Evolutionary conservation across 2,329 filamentous ascomycete species (phyloP).

Genomic region (Pseudogymnoascus sp.): DNA sequence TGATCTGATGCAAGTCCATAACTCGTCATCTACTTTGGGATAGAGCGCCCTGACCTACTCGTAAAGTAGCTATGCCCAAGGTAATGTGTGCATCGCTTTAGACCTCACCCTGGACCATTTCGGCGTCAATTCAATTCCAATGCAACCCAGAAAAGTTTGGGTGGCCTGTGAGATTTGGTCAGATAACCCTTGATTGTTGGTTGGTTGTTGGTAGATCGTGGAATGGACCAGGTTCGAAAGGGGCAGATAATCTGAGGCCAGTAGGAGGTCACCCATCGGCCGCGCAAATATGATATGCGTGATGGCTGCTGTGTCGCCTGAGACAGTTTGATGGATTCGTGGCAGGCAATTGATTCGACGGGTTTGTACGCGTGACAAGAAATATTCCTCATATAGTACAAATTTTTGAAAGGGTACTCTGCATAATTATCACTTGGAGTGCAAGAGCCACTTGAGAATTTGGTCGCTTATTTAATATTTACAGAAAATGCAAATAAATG

Average conservation of each 20-base stretch:
- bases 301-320: not conserved
- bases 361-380: conserved; percentile 5
- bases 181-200: not conserved
- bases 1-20: not conserved
- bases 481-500: not conserved
- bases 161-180: not conserved
- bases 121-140: not conserved
- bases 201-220: not conserved
- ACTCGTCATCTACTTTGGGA: not conserved
- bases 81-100: not conserved
- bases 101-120: not conserved
- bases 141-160: not conserved
- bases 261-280: not conserved
- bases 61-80: conserved; percentile 4
- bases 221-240: not conserved
- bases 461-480: not conserved
- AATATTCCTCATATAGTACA: not conserved
- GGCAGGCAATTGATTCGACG: not conserved
- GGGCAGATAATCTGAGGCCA: conserved; percentile 1
- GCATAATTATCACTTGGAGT: not conserved
- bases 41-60: not conserved
- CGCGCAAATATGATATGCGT: conserved; percentile 7
- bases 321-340: conserved; percentile 3
- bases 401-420: not conserved
- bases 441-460: not conserved